Base-by-base conservation (phyloP, 23 red algal genomes). In the Gracilaria domingensis region DNA sequence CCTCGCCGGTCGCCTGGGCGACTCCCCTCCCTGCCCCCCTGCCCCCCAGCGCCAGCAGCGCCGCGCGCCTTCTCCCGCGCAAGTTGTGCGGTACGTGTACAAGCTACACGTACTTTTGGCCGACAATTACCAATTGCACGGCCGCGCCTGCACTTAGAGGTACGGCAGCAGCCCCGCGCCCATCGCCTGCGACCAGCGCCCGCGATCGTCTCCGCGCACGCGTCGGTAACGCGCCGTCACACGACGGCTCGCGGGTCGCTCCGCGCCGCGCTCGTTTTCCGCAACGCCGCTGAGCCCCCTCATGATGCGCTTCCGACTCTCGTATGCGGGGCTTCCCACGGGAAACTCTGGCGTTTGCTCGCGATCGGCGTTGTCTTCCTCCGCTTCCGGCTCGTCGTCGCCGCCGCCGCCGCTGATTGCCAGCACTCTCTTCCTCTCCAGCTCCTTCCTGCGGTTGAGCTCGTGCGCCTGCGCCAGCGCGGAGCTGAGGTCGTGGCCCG, bases 311-410 rank as follows among this genome's bases (percentile, higher is more conserved):
- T 87, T 73, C 28, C 84, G 64, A 42, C 65, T 75, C 28, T 53
- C 84, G 53, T 87, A 87, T 7, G 64, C 67, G 21, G 84, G 84
- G 62, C 62, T 71, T 40, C 62, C 64, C 47, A 44, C 7, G 21
- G 84, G 84, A 35, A 87, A 11, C 47, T 75, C 84, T 55, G 24
- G 37, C 21, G 30, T 12, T 5, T 36, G 58, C 9, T 50, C 82
- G 21, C 72, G 58, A 17, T 87, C 84, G 29, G 26, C 30, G 25
- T 87, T 36, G 2, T 58, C 84, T 4, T 74, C 84, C 40, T 87
- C 84, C 12, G 26, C 9, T 34, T 74, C 67, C 1, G n/a, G 34
- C n/a, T 39, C 66, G 20, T 66, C 69, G 6, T 70, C 81, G 26
- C 6, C 35, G 26, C 59, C 38, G 42, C n/a, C 71, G 45, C 38